Conservation (phyloP, 129 eudicot genomes). For the Cynara cardunculus region DNA sequence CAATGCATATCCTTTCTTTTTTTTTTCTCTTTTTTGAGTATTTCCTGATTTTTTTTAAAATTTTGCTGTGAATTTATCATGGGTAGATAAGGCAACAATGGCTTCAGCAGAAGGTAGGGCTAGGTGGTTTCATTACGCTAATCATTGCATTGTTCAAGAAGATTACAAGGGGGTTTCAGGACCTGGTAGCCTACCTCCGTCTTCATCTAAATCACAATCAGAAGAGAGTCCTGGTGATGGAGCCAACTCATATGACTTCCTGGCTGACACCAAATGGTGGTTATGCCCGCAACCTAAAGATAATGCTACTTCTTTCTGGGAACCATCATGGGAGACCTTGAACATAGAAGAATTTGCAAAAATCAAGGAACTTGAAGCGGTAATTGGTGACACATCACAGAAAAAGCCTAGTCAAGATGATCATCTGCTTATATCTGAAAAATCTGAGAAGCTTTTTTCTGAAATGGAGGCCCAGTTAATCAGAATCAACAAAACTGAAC, state of each 20-base stretch:
- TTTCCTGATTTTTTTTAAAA: not conserved
- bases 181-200: slow-evolving; percentile 19
- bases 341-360: slow-evolving; percentile 16
- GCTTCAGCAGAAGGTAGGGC: slow-evolving; percentile 31
- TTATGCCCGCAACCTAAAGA: slow-evolving; percentile 29
- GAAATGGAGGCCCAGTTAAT: slow-evolving; percentile 50
- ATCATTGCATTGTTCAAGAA: slow-evolving; percentile 17
- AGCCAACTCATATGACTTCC: slow-evolving; percentile 14
- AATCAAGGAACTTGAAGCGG: slow-evolving; percentile 24
- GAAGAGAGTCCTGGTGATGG: slow-evolving; percentile 23
- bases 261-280: slow-evolving; percentile 38
- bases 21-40: not conserved
- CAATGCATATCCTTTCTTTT: not conserved
- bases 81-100: slow-evolving; percentile 18
- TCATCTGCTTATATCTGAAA: slow-evolving; percentile 20
- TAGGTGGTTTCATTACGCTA: slow-evolving; percentile 16
- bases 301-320: slow-evolving; percentile 20
- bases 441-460: slow-evolving; percentile 40
- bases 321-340: slow-evolving; percentile 25
- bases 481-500: slow-evolving; percentile 45
- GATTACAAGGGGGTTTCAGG: slow-evolving; percentile 3
- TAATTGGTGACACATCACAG: slow-evolving; percentile 13
- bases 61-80: slow-evolving; percentile 12
- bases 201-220: slow-evolving; percentile 34
- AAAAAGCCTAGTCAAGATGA: slow-evolving; percentile 14